Evolutionary conservation across 2,329 filamentous ascomycete genomes (phyloP), one percentile per base, ranked within the genome.

Genomic region (Alternaria viburni): DNA sequence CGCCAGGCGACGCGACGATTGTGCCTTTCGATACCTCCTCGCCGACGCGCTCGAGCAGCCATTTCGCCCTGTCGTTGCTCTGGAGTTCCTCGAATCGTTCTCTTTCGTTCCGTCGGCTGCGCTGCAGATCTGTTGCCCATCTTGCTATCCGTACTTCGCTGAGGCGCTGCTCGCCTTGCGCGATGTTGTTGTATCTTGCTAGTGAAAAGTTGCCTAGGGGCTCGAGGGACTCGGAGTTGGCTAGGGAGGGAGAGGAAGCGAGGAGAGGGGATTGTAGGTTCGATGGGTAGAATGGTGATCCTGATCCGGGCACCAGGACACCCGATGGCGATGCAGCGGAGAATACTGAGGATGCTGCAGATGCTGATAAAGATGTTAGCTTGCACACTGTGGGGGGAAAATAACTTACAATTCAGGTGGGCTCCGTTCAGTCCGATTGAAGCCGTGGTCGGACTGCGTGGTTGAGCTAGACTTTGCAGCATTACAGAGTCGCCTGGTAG

Each of bases 111-210:
- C 89, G 86, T 1, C 96, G 83, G 72, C 90, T 93, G 59, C 88
- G 87, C 75, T 96, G 92, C 0, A 97, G 83, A 70, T 96, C 91
- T 8, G 89, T 86, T 0, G 93, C 93, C 93, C 93, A 97, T 74
- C 91, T 91, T 2, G 90, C 91, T 17, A 96, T 84, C 7, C 90
- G 86, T n/a, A 95, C 85, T 67, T 90, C 88, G 12, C 88, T 88
- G 45, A 89, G 80, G 7, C 83, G 83, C 69, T 90, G 88, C 72
- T 90, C 87, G 17, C 84, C 83, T 62, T 87, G 85, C 17, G 64
- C 50, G 73, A 88, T 83, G 13, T 67, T 69, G 43, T 86, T 82
- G 57, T 91, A 83, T 59, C 88, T 83, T 8, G 78, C 69, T 7
- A 79, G 65, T 3, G 77, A 78, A 62, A 82, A 81, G 28, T 78